phyloP scores from a whole-genome alignment of 2,329 filamentous ascomycete species.

The Tolypocladium tropicale region DNA sequence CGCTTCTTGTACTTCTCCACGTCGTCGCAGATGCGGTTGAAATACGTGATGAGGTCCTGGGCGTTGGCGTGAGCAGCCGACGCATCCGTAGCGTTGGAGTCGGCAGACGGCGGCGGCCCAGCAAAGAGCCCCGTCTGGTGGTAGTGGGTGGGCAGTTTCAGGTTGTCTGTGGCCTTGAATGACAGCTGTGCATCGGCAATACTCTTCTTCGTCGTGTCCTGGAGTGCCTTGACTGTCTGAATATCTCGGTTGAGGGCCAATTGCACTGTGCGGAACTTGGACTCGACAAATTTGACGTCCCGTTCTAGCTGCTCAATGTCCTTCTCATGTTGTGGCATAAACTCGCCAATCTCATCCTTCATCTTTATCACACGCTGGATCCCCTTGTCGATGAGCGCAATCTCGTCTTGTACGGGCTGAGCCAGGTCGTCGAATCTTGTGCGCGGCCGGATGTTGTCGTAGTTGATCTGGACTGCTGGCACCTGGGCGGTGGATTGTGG shows the following conservation, averaged over 20 bases:
- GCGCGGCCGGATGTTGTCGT: slow-evolving; percentile 69
- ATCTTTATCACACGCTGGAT: slow-evolving; percentile 73
- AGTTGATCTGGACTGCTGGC: slow-evolving; percentile 68
- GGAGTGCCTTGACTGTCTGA: slow-evolving; percentile 52
- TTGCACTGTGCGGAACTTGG: slow-evolving; percentile 34
- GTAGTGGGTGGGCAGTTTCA: slow-evolving; percentile 55
- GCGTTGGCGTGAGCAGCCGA: slow-evolving; percentile 26
- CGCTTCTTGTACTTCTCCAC: slow-evolving; percentile 32
- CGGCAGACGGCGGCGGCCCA: slow-evolving; percentile 16
- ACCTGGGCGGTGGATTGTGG: slow-evolving; percentile 37
- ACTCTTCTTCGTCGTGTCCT: slow-evolving; percentile 49
- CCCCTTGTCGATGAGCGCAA: slow-evolving; percentile 67
- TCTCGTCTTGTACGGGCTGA: slow-evolving; percentile 67
- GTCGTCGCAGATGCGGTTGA: slow-evolving; percentile 32
- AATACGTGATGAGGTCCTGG: slow-evolving; percentile 33
- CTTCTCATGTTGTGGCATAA: slow-evolving; percentile 45
- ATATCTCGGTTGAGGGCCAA: slow-evolving; percentile 44
- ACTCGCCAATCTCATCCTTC: slow-evolving; percentile 65
- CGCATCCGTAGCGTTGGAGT: slow-evolving; percentile 19
- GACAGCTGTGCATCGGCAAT: slow-evolving; percentile 59
- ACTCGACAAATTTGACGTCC: slow-evolving; percentile 38
- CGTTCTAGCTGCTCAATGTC: slow-evolving; percentile 36
- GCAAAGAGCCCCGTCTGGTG: slow-evolving; percentile 36
- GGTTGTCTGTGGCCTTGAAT: slow-evolving; percentile 64
- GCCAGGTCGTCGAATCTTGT: slow-evolving; percentile 88